Base-by-base conservation (phyloP, 306 rosid genomes). In the Pterocarpus macrocarpus region DNA sequence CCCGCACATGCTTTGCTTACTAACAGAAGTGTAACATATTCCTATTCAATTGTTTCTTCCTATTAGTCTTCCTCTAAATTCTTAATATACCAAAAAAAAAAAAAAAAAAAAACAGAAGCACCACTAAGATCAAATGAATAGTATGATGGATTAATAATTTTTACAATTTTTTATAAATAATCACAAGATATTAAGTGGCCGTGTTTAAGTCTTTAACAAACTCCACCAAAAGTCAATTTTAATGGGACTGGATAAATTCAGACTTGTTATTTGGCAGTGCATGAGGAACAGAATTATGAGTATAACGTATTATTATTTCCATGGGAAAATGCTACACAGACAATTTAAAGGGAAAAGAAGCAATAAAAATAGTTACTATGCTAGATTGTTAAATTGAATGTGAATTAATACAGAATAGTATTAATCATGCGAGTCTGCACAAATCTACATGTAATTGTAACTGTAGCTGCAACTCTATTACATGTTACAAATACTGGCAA, bases 401-500 rank as follows among this genome's bases (percentile, higher is more conserved):
- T 22, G 67, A 73, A 73, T 6, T 7, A 50, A 9, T 49, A 38
- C 5, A 0, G 4, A 38, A 38, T 1, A 38, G 6, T 4, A 4
- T 38, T 4, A 38, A 38, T 38, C 41, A 47, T 2, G 53, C 3
- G 14, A 47, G 15, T 9, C 28, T 41, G 69, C 35, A 47, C 33
- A 35, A 49, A 11, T 49, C 64, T 12, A 30, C 52, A 36, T 38
- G 39, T 35, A 36, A 64, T 8, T 77, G 53, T 34, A 52, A 77
- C 34, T 10, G 8, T 64, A n/a, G 76, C 36, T 4, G 41, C 56
- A 38, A 36, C 57, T 70, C 53, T 77, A 52, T 76, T 52, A 44
- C 75, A 64, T 71, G 64, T 4, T 61, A 49, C 16, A 68, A 61
- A 64, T 64, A 83, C 53, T 50, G 5, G 16, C 57, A 50, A 50